Base-by-base conservation (phyloP, 1,284 basidiomycete species). In the Sanguinoderma infundibulare region DNA sequence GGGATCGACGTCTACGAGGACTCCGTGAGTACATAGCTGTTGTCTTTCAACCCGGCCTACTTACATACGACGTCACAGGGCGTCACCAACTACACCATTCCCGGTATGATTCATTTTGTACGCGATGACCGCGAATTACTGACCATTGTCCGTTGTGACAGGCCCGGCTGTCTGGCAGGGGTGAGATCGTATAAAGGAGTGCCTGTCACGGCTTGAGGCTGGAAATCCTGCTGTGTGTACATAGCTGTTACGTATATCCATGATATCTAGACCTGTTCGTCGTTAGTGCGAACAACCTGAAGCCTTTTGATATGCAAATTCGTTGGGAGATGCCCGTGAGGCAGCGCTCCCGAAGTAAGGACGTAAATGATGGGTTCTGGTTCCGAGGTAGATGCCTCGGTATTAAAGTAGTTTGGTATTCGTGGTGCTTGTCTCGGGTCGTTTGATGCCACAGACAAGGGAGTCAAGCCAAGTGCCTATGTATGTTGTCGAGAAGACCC, bases 71-170 rank as follows among this genome's bases (percentile, higher is more conserved):
- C 6, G 24, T 30, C 9, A 2, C 26, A 67, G 63, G 59, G 57
- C 34, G 68, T 66, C 50, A 77, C 76, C 42, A 77, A 66, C 58
- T 79, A 78, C 70, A 74, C 71, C 36, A 78, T 79, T 50, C 78
- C 77, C 14, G 65, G 64, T 65, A 60, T 9, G 63, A 47, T 14
- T 39, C 2, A 9, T 12, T 10, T 15, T 15, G 9, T 34, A n/a
- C n/a, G n/a, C 4, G 2, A 8, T 28, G 17, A 1, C 17, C 24
- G 40, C 3, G 0, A 46, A 7, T 26, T 4, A 26, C 17, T 10
- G 14, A 7, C 36, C 26, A 15, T 53, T 62, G 30, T 57, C 22
- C 22, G 20, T 15, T 20, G 6, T 8, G 32, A 2, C 32, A 62
- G 78, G 76, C 50, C 70, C 70, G 12, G 60, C 66, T 52, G 67